Conservation (phyloP, 352 stramenopile genomes). For the Saprolegnia diclina region DNA sequence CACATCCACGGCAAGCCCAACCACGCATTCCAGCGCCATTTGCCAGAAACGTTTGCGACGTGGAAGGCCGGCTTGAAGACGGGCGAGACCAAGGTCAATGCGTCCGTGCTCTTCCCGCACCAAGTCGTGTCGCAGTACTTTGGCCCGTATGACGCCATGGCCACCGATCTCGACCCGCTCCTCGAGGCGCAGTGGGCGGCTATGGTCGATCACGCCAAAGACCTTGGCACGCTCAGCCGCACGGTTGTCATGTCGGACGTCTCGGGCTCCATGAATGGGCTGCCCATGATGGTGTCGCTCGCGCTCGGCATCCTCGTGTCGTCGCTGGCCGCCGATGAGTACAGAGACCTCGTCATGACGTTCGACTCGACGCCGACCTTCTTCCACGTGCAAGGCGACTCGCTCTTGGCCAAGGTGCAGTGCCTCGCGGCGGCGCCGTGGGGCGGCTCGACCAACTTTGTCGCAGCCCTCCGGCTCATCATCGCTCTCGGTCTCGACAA, state of each 20-base stretch:
- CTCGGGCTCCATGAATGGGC: constrained; percentile 38
- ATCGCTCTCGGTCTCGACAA: constrained; percentile 37
- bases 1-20: constrained; percentile 40
- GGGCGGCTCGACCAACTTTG: constrained; percentile 59
- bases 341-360: constrained; percentile 51
- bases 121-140: constrained; percentile 44
- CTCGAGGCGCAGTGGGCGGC: constrained; percentile 52
- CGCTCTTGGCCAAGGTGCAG: constrained; percentile 34
- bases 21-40: constrained; percentile 38
- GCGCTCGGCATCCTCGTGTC: constrained; percentile 41
- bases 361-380: constrained; percentile 41
- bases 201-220: constrained; percentile 32
- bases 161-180: constrained; percentile 32
- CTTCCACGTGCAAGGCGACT: constrained; percentile 36
- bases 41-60: constrained; percentile 34
- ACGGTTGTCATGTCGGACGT: constrained; percentile 52
- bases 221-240: constrained; percentile 30
- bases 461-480: constrained; percentile 51
- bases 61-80: constrained; percentile 35
- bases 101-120: constrained; percentile 43
- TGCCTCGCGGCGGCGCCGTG: constrained; percentile 32
- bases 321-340: constrained; percentile 37
- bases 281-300: constrained; percentile 42
- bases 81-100: constrained; percentile 44
- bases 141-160: neutral